Evolutionary conservation across 2,329 filamentous ascomycete genomes (phyloP), one percentile per base, ranked within the genome.

Genomic region (Fusarium nygamai): DNA sequence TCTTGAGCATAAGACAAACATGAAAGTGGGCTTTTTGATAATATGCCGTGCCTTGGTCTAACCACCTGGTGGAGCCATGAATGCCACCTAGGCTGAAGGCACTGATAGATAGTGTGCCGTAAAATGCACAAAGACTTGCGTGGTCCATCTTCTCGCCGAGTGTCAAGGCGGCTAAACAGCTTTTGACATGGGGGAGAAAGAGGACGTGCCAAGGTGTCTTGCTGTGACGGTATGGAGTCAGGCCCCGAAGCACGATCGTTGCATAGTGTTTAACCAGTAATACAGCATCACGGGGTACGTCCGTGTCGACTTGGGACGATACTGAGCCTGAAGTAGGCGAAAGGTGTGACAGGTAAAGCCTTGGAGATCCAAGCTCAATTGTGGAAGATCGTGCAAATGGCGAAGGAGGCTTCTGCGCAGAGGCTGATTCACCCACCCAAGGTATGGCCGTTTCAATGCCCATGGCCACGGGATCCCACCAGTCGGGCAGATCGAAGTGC

Each of bases 171-270:
- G 72, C 73, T 3, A 75, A 17, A 8, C 73, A 75, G 16, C 62
- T 59, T 14, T 75, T 75, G 7, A 70, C 60, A 11, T 73, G 69
- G 0, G 73, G 73, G 0, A 75, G 39, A 3, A 75, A 75, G 0
- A 75, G 51, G 1, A 75, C 36, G 17, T 75, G 73, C 72, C 73
- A 75, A 0, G 72, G 73, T 8, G 72, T 75, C 5, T 75, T 75
- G 39, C 73, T 75, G 11, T 75, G 73, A 1, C 59, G 61, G 27
- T 75, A 75, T 1, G 73, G 73, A 0, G 73, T 75, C 5, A 75
- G 19, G 1, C 72, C 73, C 1, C 61, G 66, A 10, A 75, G 72
- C 5, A 75, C 62, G 2, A 51, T 68, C 2, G 73, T 71, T 0
- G 65, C 59, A 12, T 75, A 75, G 5, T 75, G 73, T 16, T 75